These are phyloP conservation scores for Diutina scorzettiae DNA, from an alignment of 1,139 yeast genomes.

Conservation along the genomic window DNA sequence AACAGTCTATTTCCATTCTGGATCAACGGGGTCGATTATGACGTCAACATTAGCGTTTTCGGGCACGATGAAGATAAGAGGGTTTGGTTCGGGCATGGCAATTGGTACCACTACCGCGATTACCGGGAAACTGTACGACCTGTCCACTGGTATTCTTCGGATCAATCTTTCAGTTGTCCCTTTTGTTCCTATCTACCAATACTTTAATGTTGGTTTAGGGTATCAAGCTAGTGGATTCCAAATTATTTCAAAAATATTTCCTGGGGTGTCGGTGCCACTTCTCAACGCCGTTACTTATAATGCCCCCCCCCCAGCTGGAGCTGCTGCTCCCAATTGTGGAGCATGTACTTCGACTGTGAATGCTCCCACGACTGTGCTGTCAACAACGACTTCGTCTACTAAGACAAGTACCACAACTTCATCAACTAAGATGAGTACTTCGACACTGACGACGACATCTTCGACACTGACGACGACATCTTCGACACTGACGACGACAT, in stretches of 20 bases:
- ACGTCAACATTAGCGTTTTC: background rate
- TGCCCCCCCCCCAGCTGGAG: background rate
- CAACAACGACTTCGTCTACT: background rate
- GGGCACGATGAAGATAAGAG: background rate
- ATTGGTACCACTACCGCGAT: background rate
- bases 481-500: no score
- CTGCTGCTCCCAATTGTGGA: background rate
- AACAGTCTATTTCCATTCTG: background rate
- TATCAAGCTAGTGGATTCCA: background rate
- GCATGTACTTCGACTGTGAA: background rate
- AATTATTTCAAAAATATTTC: background rate
- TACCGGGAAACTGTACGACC: background rate
- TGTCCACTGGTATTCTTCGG: background rate
- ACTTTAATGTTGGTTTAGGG: background rate
- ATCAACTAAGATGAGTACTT: background rate
- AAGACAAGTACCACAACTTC: background rate
- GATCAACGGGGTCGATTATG: background rate
- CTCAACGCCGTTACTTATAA: background rate
- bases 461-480: no score
- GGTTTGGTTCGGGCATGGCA: constrained; percentile 2
- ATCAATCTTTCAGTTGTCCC: background rate
- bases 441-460: no score
- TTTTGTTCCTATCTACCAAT: background rate
- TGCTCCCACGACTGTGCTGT: background rate
- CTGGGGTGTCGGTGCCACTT: background rate